Evolutionary conservation across 371 early-diverging fungal species (phyloP).

Genomic region (Mortierella polycephala): DNA sequence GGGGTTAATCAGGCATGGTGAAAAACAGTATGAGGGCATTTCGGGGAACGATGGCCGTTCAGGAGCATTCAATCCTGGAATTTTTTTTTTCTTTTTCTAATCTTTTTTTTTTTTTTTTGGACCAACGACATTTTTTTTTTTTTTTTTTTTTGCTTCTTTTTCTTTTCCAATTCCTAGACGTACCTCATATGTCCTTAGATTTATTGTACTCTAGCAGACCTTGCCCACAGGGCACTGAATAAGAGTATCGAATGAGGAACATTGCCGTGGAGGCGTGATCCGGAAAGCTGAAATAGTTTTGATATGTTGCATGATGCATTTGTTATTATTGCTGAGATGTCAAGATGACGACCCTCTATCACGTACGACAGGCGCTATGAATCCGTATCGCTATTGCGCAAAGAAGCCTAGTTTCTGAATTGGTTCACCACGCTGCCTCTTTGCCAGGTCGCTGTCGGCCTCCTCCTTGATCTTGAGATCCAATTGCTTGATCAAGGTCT

Average conservation of each 20-base stretch:
- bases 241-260: no score
- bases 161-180: no score
- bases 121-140: neutral
- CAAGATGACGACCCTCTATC: neutral
- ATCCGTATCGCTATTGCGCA: constrained; percentile 48
- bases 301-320: neutral
- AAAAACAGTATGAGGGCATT: constrained; percentile 2
- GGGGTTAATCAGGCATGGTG: neutral
- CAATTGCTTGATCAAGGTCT: constrained; percentile 64
- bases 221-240: no score
- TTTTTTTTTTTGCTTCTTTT: no score
- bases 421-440: constrained; percentile 59
- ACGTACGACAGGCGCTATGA: neutral
- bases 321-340: neutral
- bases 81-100: constrained; percentile 5
- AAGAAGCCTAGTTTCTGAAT: constrained; percentile 73
- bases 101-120: neutral
- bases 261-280: no score
- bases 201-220: no score
- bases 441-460: constrained; percentile 57
- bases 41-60: constrained; percentile 9
- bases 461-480: constrained; percentile 65
- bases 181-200: no score
- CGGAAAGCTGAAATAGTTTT: neutral
- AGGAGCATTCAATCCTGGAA: constrained; percentile 11